These are phyloP conservation scores for Bryopsis sp. DNA, from an alignment of 139 green algal genomes.

Conservation along the genomic window DNA sequence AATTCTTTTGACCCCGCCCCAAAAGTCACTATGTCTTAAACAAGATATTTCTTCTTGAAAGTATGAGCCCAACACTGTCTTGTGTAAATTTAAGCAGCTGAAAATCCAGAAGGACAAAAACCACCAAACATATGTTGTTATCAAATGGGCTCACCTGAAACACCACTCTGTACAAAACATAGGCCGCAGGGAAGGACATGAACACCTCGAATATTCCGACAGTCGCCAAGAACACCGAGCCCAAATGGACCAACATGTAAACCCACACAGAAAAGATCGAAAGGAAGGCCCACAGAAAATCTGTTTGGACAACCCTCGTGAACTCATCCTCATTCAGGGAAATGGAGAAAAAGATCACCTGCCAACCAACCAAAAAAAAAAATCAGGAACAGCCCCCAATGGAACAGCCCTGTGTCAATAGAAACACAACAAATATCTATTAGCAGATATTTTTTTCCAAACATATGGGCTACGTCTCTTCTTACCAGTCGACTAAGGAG, in stretches of 20 bases:
- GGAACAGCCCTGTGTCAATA: no score
- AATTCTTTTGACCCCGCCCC: no score
- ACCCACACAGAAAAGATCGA: conserved; percentile 22
- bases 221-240: conserved; percentile 26
- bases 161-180: conserved; percentile 31
- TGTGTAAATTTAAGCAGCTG: neutral
- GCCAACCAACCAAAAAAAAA: no score
- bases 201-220: conserved; percentile 27
- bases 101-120: no score
- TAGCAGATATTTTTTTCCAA: no score
- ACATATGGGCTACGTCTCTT: no score
- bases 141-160: conserved; percentile 22
- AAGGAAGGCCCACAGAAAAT: conserved; percentile 26
- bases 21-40: conserved; percentile 1
- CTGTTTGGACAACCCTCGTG: conserved; percentile 19
- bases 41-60: conserved; percentile 18
- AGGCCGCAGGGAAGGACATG: conserved; percentile 25
- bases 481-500: no score
- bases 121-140: no score
- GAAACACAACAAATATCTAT: no score
- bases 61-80: conserved; percentile 3
- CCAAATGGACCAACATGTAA: conserved; percentile 29
- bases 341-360: conserved; percentile 6
- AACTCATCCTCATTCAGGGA: conserved; percentile 18
- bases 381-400: no score